Conservation (phyloP, 768 basidiomycete genomes). For the Pulveroboletus sp. region DNA sequence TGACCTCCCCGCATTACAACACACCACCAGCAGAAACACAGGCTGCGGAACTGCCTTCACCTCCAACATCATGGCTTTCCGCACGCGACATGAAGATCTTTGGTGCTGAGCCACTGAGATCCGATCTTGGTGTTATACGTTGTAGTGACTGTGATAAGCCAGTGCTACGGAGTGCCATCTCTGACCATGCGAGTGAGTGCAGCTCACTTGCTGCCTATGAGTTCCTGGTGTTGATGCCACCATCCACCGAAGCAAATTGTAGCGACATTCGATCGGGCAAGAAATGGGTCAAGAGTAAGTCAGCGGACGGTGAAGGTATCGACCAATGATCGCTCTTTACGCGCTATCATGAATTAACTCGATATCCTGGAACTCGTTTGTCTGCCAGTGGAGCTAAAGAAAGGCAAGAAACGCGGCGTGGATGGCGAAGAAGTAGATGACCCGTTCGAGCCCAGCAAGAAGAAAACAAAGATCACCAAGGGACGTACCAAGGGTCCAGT, state of each 20-base stretch:
- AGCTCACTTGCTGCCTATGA: neutral
- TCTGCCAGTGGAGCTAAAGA: slow-evolving; percentile 37
- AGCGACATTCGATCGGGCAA: slow-evolving; percentile 49
- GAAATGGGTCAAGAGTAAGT: slow-evolving; percentile 56
- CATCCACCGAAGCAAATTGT: slow-evolving; percentile 48
- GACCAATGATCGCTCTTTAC: neutral
- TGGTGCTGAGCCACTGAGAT: slow-evolving; percentile 69
- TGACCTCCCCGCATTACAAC: slow-evolving; percentile 25
- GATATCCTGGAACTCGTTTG: slow-evolving; percentile 2
- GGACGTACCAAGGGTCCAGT: slow-evolving; percentile 81
- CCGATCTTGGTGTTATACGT: slow-evolving; percentile 60
- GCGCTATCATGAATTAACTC: slow-evolving; percentile 4
- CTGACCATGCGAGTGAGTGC: slow-evolving; percentile 69
- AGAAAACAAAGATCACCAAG: slow-evolving; percentile 79
- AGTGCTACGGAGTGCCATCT: slow-evolving; percentile 66
- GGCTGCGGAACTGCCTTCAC: slow-evolving; percentile 49
- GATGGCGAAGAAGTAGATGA: slow-evolving; percentile 68
- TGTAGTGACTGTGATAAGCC: slow-evolving; percentile 84
- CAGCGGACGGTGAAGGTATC: slow-evolving; percentile 44
- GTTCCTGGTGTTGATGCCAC: slow-evolving; percentile 6
- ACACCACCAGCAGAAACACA: slow-evolving; percentile 36
- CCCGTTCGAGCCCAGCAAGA: slow-evolving; percentile 61
- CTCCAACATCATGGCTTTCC: slow-evolving; percentile 81
- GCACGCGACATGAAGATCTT: slow-evolving; percentile 87
- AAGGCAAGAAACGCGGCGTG: slow-evolving; percentile 76